phyloP scores from a whole-genome alignment of 2,329 filamentous ascomycete species.

The Trichoderma sp. region DNA sequence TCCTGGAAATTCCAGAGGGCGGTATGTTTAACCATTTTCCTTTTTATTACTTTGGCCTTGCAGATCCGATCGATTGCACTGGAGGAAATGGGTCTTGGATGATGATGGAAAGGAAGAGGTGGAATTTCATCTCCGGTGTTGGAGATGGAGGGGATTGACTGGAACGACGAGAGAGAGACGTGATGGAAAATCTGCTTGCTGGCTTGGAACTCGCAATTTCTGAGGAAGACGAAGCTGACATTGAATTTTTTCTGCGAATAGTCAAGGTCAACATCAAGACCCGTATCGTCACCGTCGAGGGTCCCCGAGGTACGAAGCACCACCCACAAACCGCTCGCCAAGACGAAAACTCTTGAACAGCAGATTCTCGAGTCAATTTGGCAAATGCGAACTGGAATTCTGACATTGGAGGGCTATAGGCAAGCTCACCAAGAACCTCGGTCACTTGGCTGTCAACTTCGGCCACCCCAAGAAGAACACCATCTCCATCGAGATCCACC shows the following conservation, averaged over 20 bases:
- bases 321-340: not conserved
- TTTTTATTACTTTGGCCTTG: not conserved
- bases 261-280: conserved; percentile 99
- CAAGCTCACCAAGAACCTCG: conserved; percentile 95
- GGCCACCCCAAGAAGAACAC: conserved; percentile 77
- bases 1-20: conserved; percentile 92
- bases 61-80: conserved; percentile 11
- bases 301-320: conserved; percentile 71
- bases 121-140: not conserved
- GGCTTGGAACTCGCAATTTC: not conserved
- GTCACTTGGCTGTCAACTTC: conserved; percentile 96
- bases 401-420: conserved; percentile 47
- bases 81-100: not conserved
- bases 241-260: conserved; percentile 45
- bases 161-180: not conserved
- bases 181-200: not conserved
- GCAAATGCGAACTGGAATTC: not conserved
- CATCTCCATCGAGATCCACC: conserved; percentile 98
- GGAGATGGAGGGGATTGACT: not conserved
- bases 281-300: conserved; percentile 93
- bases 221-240: conserved; percentile 19
- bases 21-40: conserved; percentile 61
- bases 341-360: not conserved
- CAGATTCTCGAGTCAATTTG: not conserved
- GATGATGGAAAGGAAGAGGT: not conserved